Conservation (phyloP, 1,284 basidiomycete species). For the Leccinum pseudoinsigne region DNA sequence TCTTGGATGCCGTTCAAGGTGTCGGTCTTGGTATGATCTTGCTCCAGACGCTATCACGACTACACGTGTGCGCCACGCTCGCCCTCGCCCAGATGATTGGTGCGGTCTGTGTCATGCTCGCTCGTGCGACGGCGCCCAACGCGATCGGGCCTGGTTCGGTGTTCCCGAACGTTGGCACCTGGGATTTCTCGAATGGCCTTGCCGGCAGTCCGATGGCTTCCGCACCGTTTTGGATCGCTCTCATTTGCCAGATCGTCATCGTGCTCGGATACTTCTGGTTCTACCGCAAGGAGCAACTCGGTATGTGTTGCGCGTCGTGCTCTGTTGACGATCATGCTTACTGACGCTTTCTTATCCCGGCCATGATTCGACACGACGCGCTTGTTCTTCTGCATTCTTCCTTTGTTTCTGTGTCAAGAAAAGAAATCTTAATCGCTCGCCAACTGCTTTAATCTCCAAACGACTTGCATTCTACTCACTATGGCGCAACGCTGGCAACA, state of each 20-base stretch:
- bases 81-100: conserved; percentile 86
- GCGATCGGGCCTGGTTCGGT: conserved; percentile 82
- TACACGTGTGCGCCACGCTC: conserved; percentile 91
- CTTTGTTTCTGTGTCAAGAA: neutral
- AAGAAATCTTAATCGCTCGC: neutral
- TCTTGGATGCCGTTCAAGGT: conserved; percentile 86
- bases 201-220: conserved; percentile 67
- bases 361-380: conserved; percentile 4
- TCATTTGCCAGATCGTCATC: conserved; percentile 79
- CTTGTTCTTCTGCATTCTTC: neutral
- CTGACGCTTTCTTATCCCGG: conserved; percentile 8
- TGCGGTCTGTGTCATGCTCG: conserved; percentile 81
- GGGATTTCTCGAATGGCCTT: conserved; percentile 72
- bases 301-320: conserved; percentile 38
- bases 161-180: conserved; percentile 89
- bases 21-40: conserved; percentile 94
- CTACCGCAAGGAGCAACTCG: conserved; percentile 85
- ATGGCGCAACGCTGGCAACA: neutral
- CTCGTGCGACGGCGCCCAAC: conserved; percentile 84
- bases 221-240: conserved; percentile 86
- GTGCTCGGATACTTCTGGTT: conserved; percentile 94
- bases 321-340: neutral
- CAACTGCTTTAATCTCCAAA: neutral
- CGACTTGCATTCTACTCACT: neutral
- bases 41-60: conserved; percentile 67